Base-by-base conservation (phyloP, 2,329 filamentous ascomycete species). In the Trichoderma endophyticum region DNA sequence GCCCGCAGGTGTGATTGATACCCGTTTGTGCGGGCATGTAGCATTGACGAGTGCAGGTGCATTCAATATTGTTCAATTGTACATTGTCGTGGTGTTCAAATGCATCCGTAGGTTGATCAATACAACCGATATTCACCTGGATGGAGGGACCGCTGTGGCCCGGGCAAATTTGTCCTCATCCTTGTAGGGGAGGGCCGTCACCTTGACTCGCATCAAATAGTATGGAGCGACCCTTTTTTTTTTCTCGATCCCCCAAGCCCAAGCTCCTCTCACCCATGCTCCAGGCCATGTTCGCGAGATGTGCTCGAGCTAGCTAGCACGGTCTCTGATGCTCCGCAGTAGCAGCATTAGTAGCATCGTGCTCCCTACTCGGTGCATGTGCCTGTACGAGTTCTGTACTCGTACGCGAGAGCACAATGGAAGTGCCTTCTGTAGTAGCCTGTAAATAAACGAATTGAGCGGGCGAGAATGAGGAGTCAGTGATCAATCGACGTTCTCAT, bases 151-250 rank as follows among this genome's bases (percentile, higher is more conserved):
- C 30, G 59, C 32, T 32, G 21, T 9, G 59, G n/a, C 21, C 48
- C 32, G 51, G 68, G 30, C 61, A 70, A 28, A 14, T 66, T 56
- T 39, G 43, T 26, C 39, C 43, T 34, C 6, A 56, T 28, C 68
- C 56, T 51, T 56, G 68, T 54, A 56, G 60, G 59, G 68, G 57
- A 69, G 43, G 28, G 39, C 54, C 39, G n/a, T 48, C 56, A 21
- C 39, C 66, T 62, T 62, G 66, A 69, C 66, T 69, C 57, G 57
- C 66, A 69, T 69, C 39, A 48, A 24, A 24, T 61, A 51, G 66
- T 57, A 54, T 54, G 66, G 57, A 59, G 39, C 26, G 66, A 69
- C 39, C 54, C 56, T 69, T 51, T 61, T 34, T n/a, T n/a, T 34
- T 36, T 36, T 9, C 39, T 62, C 34, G 54, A 60, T 69, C 34